A percentile compares a stretch with the other conserved stretches of the same genome.
Evolutionary conservation across 495 filamentous ascomycete species (phyloP).

Genomic region (Immersiella caudata): DNA sequence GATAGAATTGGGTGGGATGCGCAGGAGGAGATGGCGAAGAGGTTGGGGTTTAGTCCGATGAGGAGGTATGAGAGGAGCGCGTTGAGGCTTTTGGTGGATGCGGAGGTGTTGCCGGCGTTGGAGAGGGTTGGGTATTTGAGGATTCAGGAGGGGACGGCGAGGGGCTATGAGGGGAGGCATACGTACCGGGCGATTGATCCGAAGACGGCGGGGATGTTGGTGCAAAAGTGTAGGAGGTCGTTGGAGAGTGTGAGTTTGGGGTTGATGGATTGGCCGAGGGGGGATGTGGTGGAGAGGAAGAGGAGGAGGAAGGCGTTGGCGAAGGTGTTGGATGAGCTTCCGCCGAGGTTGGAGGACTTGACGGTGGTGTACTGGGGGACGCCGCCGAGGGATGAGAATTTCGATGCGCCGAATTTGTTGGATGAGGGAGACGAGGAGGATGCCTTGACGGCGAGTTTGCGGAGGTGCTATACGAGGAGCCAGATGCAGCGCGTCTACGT

Average conservation of each 20-base stretch:
- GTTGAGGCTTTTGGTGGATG: neutral
- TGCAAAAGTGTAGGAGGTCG: slow-evolving; percentile 1
- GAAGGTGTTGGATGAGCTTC: slow-evolving; percentile 4
- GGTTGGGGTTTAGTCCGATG: neutral
- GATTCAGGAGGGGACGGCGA: neutral
- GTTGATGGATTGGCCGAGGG: slow-evolving; percentile 19
- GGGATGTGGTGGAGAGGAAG: slow-evolving; percentile 14
- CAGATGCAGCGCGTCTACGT: neutral
- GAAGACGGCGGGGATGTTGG: neutral
- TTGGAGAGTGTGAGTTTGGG: neutral
- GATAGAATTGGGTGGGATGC: neutral
- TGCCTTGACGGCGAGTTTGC: slow-evolving; percentile 4
- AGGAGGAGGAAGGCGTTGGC: slow-evolving; percentile 5
- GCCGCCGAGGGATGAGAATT: slow-evolving; percentile 15
- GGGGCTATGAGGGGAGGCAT: neutral
- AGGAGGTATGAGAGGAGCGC: neutral
- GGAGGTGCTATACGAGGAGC: slow-evolving; percentile 5
- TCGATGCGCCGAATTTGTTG: slow-evolving; percentile 10
- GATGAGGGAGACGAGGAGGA: slow-evolving; percentile 13
- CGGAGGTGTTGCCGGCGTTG: neutral
- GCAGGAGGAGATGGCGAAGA: neutral
- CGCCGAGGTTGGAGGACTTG: neutral
- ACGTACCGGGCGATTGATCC: slow-evolving; percentile 9
- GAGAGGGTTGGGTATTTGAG: neutral
- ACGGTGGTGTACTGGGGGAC: slow-evolving; percentile 2